Conservation (phyloP, 306 rosid species). For the Citrullus mucosospermus region DNA sequence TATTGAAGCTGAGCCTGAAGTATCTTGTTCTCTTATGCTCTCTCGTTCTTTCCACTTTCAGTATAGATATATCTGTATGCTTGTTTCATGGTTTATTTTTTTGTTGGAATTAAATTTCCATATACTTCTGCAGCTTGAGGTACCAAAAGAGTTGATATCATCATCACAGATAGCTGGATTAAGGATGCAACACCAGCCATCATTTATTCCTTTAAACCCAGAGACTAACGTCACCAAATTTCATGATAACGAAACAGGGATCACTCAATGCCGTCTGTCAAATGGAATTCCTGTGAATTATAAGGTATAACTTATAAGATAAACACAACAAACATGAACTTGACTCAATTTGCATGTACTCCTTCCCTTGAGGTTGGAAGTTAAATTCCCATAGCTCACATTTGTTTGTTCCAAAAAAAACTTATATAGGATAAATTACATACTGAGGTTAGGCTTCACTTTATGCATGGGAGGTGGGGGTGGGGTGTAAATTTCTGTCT, state of each 20-base stretch:
- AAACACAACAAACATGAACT: background rate
- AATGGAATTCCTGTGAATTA: constrained; percentile 89
- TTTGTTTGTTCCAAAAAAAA: background rate
- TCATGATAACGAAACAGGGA: constrained; percentile 86
- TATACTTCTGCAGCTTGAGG: constrained; percentile 62
- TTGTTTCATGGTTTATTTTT: background rate
- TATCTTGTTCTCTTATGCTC: constrained; percentile 19
- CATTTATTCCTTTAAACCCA: constrained; percentile 54
- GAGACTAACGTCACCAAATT: constrained; percentile 40
- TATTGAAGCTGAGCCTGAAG: constrained; percentile 99
- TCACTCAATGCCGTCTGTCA: constrained; percentile 62
- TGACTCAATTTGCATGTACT: too few relatives aligned
- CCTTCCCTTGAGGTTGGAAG: too few relatives aligned
- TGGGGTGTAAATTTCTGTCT: background rate
- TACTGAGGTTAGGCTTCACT: background rate
- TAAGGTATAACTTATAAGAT: constrained; percentile 41
- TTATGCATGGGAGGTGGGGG: background rate
- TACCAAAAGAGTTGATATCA: constrained; percentile 78
- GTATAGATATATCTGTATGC: background rate
- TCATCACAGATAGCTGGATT: constrained; percentile 57
- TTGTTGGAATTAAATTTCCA: background rate
- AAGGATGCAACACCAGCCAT: constrained; percentile 48
- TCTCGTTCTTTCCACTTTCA: background rate
- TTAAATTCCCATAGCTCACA: too few relatives aligned
- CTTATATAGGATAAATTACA: background rate